Conservation (phyloP, 352 stramenopile species). For the Phytophthora quininea region DNA sequence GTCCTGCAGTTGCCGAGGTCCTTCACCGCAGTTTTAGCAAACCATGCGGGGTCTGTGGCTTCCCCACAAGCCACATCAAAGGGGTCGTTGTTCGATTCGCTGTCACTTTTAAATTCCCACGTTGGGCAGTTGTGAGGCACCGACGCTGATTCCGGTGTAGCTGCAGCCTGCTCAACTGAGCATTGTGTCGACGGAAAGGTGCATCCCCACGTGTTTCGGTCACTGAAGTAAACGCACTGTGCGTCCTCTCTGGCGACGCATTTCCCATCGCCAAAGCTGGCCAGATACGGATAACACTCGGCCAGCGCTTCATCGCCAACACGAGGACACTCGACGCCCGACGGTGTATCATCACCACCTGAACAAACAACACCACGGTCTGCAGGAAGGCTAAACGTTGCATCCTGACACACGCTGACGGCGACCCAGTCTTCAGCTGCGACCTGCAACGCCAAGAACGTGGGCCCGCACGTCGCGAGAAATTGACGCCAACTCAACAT, state of each 20-base stretch:
- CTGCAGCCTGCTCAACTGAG: slow-evolving; percentile 5
- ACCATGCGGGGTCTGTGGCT: slow-evolving; percentile 36
- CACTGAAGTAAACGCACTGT: slow-evolving; percentile 34
- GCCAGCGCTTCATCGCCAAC: slow-evolving; percentile 29
- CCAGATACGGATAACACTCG: slow-evolving; percentile 44
- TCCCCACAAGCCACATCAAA: slow-evolving; percentile 18
- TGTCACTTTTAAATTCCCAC: slow-evolving; percentile 33
- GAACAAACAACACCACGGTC: slow-evolving; percentile 40
- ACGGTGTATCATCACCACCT: slow-evolving; percentile 25
- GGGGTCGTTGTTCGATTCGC: slow-evolving; percentile 5
- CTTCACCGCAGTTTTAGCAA: slow-evolving; percentile 32
- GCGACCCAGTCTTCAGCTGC: slow-evolving; percentile 1
- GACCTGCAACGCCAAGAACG: slow-evolving; percentile 5
- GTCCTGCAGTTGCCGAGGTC: slow-evolving; percentile 28
- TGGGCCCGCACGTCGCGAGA: slow-evolving; percentile 5
- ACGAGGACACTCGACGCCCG: slow-evolving; percentile 36
- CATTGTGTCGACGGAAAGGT: slow-evolving; percentile 45
- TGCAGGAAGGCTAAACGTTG: slow-evolving; percentile 40
- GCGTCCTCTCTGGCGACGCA: slow-evolving; percentile 49
- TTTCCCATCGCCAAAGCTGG: slow-evolving; percentile 25
- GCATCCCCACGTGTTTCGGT: slow-evolving; percentile 44
- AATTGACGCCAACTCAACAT: slow-evolving; percentile 20
- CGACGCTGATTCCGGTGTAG: not conserved
- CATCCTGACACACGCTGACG: slow-evolving; percentile 50
- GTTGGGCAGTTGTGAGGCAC: slow-evolving; percentile 24